Percentiles rank a stretch among this genome's conserved stretches.
Evolutionary conservation across 257 asterid species (phyloP).

Genomic region (Penstemon newberryi): DNA sequence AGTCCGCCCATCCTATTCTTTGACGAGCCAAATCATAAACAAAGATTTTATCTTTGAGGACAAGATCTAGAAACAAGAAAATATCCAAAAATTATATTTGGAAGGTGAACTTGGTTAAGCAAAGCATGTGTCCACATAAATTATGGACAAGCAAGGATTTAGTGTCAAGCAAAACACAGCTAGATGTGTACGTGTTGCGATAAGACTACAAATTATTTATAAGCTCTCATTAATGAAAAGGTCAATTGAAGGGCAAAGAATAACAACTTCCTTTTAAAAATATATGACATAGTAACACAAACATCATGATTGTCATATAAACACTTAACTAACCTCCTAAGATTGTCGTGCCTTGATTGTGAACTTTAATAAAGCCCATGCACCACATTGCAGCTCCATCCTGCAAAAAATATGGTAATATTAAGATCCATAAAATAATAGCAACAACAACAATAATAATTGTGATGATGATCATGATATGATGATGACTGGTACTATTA

Average conservation of each 20-base stretch:
- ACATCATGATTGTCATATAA: constrained; percentile 11
- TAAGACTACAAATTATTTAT: background rate
- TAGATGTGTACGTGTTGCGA: no score
- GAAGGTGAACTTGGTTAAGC: no score
- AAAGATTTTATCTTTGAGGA: constrained; percentile 63
- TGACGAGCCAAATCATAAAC: constrained; percentile 59
- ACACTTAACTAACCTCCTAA: constrained; percentile 67
- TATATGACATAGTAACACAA: background rate
- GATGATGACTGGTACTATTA: background rate
- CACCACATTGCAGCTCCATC: constrained; percentile 82
- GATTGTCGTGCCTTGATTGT: constrained; percentile 61
- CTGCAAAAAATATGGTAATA: constrained; percentile 36
- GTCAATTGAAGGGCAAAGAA: background rate
- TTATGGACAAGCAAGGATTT: no score
- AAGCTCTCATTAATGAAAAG: background rate
- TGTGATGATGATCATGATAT: background rate
- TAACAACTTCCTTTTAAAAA: no score
- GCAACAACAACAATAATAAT: constrained; percentile 2
- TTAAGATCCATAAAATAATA: constrained; percentile 9
- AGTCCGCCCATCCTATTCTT: constrained; percentile 67
- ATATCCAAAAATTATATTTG: no score
- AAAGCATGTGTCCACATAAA: no score
- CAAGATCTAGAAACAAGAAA: constrained; percentile 50
- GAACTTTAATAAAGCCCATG: constrained; percentile 65
- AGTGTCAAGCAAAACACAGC: no score